A percentile compares a stretch with the other conserved stretches of the same genome.
phyloP scores from a whole-genome alignment of 1,139 yeast species.

The Taiozyma onychis region DNA sequence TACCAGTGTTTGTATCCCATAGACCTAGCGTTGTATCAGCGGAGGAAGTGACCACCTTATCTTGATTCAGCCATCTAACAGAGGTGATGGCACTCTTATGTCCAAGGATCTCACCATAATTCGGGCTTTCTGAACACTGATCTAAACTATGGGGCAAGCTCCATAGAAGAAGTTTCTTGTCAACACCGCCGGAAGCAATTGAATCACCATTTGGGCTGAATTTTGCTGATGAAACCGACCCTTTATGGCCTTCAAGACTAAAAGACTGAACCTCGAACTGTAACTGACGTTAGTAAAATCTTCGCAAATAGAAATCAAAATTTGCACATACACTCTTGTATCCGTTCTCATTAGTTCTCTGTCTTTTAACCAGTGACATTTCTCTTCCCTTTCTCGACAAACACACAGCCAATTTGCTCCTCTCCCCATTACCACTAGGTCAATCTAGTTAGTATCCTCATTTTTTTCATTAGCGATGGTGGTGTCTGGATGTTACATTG shows the following conservation, averaged over 20 bases:
- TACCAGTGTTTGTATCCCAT: slow-evolving; percentile 42
- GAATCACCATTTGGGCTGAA: slow-evolving; percentile 39
- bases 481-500: slow-evolving; percentile 14
- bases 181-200: slow-evolving; percentile 51
- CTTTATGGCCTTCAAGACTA: slow-evolving; percentile 41
- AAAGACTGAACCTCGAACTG: slow-evolving; percentile 14
- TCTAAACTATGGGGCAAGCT: slow-evolving; percentile 17
- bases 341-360: slow-evolving; percentile 4
- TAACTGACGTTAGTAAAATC: background rate
- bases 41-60: slow-evolving; percentile 39
- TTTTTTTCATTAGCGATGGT: background rate
- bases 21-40: slow-evolving; percentile 44
- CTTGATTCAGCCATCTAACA: slow-evolving; percentile 37
- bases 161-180: slow-evolving; percentile 33
- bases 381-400: background rate
- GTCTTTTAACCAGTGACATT: slow-evolving; percentile 22
- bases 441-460: background rate
- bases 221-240: slow-evolving; percentile 39
- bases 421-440: too few species aligned
- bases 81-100: slow-evolving; percentile 50
- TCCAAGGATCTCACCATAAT: slow-evolving; percentile 37
- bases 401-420: background rate
- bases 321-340: slow-evolving; percentile 2
- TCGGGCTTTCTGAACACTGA: slow-evolving; percentile 19
- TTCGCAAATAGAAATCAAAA: slow-evolving; percentile 2